Evolutionary conservation across 768 basidiomycete species (phyloP).

Genomic region (Cystofilobasidium bisporidii): DNA sequence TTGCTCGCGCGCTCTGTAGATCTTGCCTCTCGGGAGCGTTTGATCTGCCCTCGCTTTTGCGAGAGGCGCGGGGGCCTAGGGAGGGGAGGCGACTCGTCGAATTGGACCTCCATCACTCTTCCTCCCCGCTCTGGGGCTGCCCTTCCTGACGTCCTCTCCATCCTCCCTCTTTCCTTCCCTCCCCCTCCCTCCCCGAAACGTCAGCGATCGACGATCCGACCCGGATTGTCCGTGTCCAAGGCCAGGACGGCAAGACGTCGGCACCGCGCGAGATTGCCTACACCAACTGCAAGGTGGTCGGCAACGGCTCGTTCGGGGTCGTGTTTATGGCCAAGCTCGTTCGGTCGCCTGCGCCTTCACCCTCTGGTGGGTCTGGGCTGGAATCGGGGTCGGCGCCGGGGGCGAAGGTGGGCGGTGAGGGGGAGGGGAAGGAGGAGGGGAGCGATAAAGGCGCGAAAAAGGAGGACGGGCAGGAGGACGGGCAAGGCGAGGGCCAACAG

Average conservation of each 20-base stretch:
- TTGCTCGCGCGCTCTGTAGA: too few species aligned
- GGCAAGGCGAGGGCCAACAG: too few species aligned
- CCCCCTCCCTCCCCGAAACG: background rate
- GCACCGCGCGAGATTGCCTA: conserved; percentile 80
- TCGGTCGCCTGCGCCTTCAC: conserved; percentile 32
- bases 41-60: too few species aligned
- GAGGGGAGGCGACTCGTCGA: too few species aligned
- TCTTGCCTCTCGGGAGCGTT: too few species aligned
- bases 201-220: conserved; percentile 71
- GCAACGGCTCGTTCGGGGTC: conserved; percentile 98
- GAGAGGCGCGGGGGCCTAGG: too few species aligned
- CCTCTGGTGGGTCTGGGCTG: background rate
- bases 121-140: too few species aligned
- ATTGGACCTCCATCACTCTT: background rate
- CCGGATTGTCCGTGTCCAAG: conserved; percentile 88
- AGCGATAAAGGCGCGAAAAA: too few species aligned
- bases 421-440: conserved; percentile 15
- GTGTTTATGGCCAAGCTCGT: conserved; percentile 92
- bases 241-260: conserved; percentile 87
- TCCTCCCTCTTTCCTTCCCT: background rate
- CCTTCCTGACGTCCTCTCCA: background rate
- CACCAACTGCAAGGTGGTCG: conserved; percentile 95
- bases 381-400: background rate
- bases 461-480: background rate
- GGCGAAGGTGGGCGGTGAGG: background rate